Base-by-base conservation (phyloP, 495 filamentous ascomycete species). In the Hyaloscypha bicolor region DNA sequence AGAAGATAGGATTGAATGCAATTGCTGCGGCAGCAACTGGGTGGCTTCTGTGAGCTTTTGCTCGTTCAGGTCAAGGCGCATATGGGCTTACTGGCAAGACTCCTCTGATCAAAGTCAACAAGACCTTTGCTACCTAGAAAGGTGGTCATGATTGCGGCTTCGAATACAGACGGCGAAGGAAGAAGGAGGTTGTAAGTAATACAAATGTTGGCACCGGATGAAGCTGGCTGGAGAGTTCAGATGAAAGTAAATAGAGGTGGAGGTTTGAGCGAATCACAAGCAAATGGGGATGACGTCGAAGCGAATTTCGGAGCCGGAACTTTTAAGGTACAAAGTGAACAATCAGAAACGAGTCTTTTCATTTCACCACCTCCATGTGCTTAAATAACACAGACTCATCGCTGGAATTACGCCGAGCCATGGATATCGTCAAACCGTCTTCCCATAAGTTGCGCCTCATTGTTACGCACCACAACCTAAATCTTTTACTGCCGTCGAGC, bases 1-100 rank as follows among this genome's bases (percentile, higher is more conserved):
- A 93, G 75, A 91, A 92, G 21, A 87, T 85, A 22, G 90, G 90
- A 76, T 93, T 93, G 78, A 92, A 93, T 51, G 85, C 81, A 77
- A 92, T 92, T 51, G 87, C 79, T 59, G 76, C 80, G 61, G 82
- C 87, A 21, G 91, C 87, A 60, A 92, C 90, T 93, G 48, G 25
- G 21, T 25, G 58, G n/a, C 30, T 61, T 22, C 22, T 11, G 48
- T 71, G n/a, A 71, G 63, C 60, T 22, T 65, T 55, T 62, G 12
- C 9, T 4, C 8, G 5, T 3, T 31, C 9, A n/a, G 16, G 4
- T 32, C 3, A 6, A 48, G 2, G 4, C 37, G 22, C 21, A 35
- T 39, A 35, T 61, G 55, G 21, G 78, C 81, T 42, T 82, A 91
- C 89, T 73, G 61, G 86, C 82, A 45, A 93, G 76, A 77, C 85